Evolutionary conservation across 352 stramenopile species (phyloP).

Genomic region (Globisporangium barbulae): DNA sequence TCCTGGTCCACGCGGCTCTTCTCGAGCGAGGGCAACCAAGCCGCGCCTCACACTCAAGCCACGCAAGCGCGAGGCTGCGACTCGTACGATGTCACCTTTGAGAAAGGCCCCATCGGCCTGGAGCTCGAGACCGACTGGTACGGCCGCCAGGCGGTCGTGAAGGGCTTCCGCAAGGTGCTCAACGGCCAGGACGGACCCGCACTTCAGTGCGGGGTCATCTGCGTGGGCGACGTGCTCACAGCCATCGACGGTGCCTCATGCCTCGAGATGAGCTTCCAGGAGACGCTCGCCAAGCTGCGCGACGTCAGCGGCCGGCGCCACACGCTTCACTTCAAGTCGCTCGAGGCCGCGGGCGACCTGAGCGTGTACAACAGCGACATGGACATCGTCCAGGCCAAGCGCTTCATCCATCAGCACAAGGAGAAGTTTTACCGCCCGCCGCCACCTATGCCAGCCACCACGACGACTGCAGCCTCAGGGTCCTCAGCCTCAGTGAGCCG

Average conservation of each 20-base stretch:
- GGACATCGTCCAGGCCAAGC: conserved; percentile 62
- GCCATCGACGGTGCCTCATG: conserved; percentile 70
- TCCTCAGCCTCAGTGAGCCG: conserved; percentile 9
- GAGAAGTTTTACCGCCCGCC: conserved; percentile 60
- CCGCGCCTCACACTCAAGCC: conserved; percentile 1
- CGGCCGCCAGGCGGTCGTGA: conserved; percentile 64
- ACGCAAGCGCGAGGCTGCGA: conserved; percentile 44
- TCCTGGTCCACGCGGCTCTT: conserved; percentile 14
- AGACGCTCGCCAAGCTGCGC: conserved; percentile 47
- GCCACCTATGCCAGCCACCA: background rate
- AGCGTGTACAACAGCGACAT: conserved; percentile 60
- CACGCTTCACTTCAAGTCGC: conserved; percentile 74
- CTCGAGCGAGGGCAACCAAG: conserved; percentile 9
- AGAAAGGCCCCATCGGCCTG: conserved; percentile 54
- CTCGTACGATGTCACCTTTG: conserved; percentile 69
- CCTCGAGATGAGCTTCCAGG: conserved; percentile 62
- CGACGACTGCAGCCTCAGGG: background rate
- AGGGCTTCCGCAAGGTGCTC: conserved; percentile 55
- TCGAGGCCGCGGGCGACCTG: conserved; percentile 59
- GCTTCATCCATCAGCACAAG: conserved; percentile 81
- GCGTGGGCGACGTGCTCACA: conserved; percentile 67
- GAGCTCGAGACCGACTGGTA: conserved; percentile 79
- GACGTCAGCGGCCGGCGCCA: conserved; percentile 37
- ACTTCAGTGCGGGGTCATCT: conserved; percentile 58
- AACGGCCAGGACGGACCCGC: conserved; percentile 45